Evolutionary conservation across 73 alveolate genomes (phyloP).

Genomic region (Breviolum minutum): DNA sequence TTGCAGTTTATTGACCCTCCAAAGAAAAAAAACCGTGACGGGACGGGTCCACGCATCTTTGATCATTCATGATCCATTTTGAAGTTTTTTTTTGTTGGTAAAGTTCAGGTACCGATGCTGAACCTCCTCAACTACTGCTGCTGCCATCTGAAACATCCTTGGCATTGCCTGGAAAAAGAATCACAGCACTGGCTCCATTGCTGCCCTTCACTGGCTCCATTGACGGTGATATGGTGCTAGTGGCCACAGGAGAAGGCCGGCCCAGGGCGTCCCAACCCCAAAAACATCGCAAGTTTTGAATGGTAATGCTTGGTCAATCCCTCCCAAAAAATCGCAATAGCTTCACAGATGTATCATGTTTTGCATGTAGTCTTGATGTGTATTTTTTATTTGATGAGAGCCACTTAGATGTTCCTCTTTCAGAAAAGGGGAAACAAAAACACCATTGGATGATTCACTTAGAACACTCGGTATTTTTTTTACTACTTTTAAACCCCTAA

Average conservation of each 20-base stretch:
- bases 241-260: constrained; percentile 15
- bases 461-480: too few relatives aligned
- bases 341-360: too few relatives aligned
- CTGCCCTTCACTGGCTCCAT: background rate
- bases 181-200: background rate
- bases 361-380: background rate
- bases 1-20: background rate
- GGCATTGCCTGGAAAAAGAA: background rate
- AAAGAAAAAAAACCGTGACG: background rate
- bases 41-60: background rate
- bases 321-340: too few relatives aligned
- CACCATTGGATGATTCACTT: too few relatives aligned
- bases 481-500: too few relatives aligned
- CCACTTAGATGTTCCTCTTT: too few relatives aligned
- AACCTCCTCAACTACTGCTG: background rate
- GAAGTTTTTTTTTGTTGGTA: background rate
- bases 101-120: background rate
- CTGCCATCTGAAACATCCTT: background rate
- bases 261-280: background rate
- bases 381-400: background rate
- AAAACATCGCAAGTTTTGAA: background rate
- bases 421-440: too few relatives aligned
- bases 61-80: background rate
- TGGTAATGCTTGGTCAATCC: background rate
- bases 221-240: background rate